Base-by-base conservation (phyloP, 495 filamentous ascomycete species). In the Talaromyces trachyspermus region DNA sequence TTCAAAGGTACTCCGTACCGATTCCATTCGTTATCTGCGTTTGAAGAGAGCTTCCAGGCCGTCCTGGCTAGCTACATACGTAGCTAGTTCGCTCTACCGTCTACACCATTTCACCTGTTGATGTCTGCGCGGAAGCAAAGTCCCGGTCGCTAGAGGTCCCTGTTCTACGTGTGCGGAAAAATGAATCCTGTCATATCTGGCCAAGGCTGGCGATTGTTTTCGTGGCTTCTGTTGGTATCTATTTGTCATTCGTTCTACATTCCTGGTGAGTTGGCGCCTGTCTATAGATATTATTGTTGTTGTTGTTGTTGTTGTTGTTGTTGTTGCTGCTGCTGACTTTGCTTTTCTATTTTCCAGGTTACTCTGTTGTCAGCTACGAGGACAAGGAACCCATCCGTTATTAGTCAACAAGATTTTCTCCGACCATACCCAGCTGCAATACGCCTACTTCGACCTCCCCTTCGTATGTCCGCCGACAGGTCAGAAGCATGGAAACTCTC, bases 341-440 rank as follows among this genome's bases (percentile, higher is more conserved):
- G 4, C 15, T 5, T 20, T 5, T n/a, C 23, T 17, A 17, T 15
- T 23, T 15, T 8, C 20, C 49, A 86, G 83, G 84, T 39, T 86
- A 80, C 68, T 86, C 83, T 6, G 80, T 92, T 55, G 86, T 83
- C 52, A 87, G 80, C 58, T 96, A 95, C 61, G 74, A 75, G 43
- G 83, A 91, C 49, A 75, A 78, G 60, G 86, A 95, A 54, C 69
- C 82, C 4, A 88, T 95, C 22, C 89, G 0, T 75, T 96, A 5
- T 79, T 89, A n/a, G 88, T 92, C 46, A 96, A 96, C 68, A 95
- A 96, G 64, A 84, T 94, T 56, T 94, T 90, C 68, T 95, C 88
- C 51, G 89, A 95, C 67, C 81, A 88, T 53, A 91, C 88, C 0
- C 85, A 95, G 61, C 70, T 96, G 7, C 88, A 95, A 64, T 96